Base-by-base conservation (phyloP, 805 yeast species). In the Tetrapisispora pingtungensis region DNA sequence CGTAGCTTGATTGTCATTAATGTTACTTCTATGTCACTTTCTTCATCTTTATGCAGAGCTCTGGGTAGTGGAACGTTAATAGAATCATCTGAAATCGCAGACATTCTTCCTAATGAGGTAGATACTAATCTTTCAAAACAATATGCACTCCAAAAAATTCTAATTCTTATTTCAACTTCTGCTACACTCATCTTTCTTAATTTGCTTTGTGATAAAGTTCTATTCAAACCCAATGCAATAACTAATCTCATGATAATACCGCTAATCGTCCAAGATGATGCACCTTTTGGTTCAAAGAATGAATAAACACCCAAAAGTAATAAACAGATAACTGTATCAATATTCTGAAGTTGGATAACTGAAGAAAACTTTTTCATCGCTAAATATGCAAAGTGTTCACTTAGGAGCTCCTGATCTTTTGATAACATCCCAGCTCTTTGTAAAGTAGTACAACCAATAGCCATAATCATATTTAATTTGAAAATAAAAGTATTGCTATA, bases 371-470 rank as follows among this genome's bases (percentile, higher is more conserved):
- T 61, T 28, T 61, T 62, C 65, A 73, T 62, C 0, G 77, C 74
- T 35, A 67, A 55, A 13, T 58, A 59, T 2, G 71, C 66, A 40
- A 73, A 66, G 43, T 61, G 68, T 36, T 65, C 70, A 34, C 71
- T 67, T 36, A 69, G 52, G 5, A 64, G 60, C 32, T 55, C 67
- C 42, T 62, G 64, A n/a, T 64, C 61, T 15, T 59, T 57, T 4
- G 62, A 59, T 7, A 71, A 47, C 47, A 62, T 55, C 3, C 67
- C 69, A 3, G 69, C 68, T 43, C 69, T 58, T 36, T 69, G 70
- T 41, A 76, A 56, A 2, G 77, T 69, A 10, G 77, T 71, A 44
- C 77, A 73, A 1, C 81, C 80, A 35, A 74, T 71, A 5, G 78
- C 76, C 60, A 74, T 64, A 2, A 74, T 68, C 74, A 77, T 71